Evolutionary conservation across 2,329 filamentous ascomycete genomes (phyloP), one percentile per base, ranked within the genome.

Genomic region (Exophiala sideris): DNA sequence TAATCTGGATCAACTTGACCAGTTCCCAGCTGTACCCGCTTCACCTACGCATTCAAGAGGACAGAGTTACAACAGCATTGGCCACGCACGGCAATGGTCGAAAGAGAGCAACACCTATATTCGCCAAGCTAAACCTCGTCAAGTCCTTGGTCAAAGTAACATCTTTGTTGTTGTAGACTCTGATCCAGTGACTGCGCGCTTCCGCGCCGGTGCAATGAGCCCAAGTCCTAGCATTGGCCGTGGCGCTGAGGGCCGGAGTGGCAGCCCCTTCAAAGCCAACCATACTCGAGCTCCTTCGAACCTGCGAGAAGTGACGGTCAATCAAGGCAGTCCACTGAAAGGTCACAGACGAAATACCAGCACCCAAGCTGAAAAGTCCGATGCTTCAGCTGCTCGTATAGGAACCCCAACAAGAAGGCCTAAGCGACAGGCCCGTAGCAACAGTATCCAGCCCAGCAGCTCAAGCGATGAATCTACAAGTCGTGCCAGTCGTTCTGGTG

Each of bases 91-190:
- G 10, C 53, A 54, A 18, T 20, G 45, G 12, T 61, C 56, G 2
- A 56, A 52, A 35, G 39, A 39, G n/a, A 34, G 45, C 33, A 21
- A 39, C 3, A 5, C 40, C 18, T 29, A 29, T 29, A 8, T 8
- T 29, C 24, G 24, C 7, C 24, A 29, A 29, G 42, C 14, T 16
- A 34, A 29, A 6, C 21, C 44, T 32, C 18, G 34, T 11, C 55
- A 61, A 32, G 24, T 45, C 12, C 56, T 61, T 6, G 48, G 50
- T 20, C 53, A 59, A 44, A 61, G 59, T 33, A 58, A 58, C 16
- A 62, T 62, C 24, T 57, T 58, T 44, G 55, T 62, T 7, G 50
- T 62, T 38, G 59, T 62, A 16, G 59, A 62, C 40, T 54, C 57
- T 11, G 54, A 62, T 32, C 59, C 59, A 40, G 50, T 58, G 6